Conservation (phyloP, 1,139 yeast species). For the Lodderomyces margitis region DNA sequence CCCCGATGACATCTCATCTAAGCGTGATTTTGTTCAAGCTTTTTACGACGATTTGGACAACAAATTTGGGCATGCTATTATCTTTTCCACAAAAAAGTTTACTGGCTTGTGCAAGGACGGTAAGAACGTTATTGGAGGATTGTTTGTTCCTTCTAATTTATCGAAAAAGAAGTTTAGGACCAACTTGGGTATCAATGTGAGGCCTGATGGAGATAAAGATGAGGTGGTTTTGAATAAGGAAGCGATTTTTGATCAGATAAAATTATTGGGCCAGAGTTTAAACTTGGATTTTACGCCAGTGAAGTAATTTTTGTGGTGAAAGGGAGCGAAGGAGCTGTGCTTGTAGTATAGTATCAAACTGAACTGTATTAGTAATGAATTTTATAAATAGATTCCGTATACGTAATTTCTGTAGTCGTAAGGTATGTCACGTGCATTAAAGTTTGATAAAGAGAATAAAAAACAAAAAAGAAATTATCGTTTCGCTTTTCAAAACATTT, state of each 20-base stretch:
- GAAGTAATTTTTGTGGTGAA: slow-evolving; percentile 48
- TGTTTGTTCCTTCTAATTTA: slow-evolving; percentile 67
- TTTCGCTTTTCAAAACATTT: not conserved
- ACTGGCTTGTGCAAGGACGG: slow-evolving; percentile 50
- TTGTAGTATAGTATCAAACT: not conserved
- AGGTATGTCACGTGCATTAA: not conserved
- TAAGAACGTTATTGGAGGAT: slow-evolving; percentile 69
- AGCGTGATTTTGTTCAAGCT: slow-evolving; percentile 56
- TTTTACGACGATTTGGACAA: slow-evolving; percentile 55
- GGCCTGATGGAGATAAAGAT: slow-evolving; percentile 47
- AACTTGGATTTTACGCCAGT: slow-evolving; percentile 30
- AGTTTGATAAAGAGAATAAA: not conserved
- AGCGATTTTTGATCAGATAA: slow-evolving; percentile 73
- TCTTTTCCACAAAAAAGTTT: slow-evolving; percentile 59
- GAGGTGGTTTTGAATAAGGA: slow-evolving; percentile 70
- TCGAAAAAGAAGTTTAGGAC: slow-evolving; percentile 70
- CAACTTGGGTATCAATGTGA: slow-evolving; percentile 71
- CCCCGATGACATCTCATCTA: slow-evolving; percentile 45
- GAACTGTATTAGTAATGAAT: not conserved
- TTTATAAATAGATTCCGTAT: not conserved
- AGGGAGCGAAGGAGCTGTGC: slow-evolving; percentile 17
- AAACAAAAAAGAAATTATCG: not conserved
- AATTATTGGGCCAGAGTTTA: slow-evolving; percentile 50
- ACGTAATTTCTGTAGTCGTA: too few relatives aligned
- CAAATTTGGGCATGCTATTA: slow-evolving; percentile 54